Evolutionary conservation across 2,329 filamentous ascomycete genomes (phyloP).

Genomic region (Microsporum ferrugineum): DNA sequence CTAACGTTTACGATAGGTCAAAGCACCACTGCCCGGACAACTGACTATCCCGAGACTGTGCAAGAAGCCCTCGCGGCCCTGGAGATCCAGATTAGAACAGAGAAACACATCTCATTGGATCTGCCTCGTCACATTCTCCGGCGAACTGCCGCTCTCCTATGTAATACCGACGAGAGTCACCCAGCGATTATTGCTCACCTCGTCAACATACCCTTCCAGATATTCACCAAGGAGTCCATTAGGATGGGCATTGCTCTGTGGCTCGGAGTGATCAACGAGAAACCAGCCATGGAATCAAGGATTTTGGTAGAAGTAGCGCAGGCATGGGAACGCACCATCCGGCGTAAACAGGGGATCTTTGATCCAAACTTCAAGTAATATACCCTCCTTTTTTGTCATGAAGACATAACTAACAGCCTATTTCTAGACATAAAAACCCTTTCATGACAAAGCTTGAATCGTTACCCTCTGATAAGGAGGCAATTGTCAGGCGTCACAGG

Average conservation of each 20-base stretch:
- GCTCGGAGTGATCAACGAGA: constrained; percentile 95
- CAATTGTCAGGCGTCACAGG: constrained; percentile 64
- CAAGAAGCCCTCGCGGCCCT: constrained; percentile 10
- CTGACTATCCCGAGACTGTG: constrained; percentile 3
- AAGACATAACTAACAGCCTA: neutral
- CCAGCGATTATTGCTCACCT: constrained; percentile 73
- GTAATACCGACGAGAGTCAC: constrained; percentile 62
- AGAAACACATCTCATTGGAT: constrained; percentile 57
- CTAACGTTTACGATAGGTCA: neutral
- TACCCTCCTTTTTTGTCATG: neutral
- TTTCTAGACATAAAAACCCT: constrained; percentile 56
- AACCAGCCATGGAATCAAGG: constrained; percentile 73
- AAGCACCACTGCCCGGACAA: neutral
- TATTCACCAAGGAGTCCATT: constrained; percentile 91
- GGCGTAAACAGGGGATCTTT: constrained; percentile 70
- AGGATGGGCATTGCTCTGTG: constrained; percentile 91
- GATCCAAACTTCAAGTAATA: constrained; percentile 54
- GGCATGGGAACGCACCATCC: constrained; percentile 79
- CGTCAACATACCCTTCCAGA: constrained; percentile 80
- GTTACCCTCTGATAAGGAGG: constrained; percentile 72
- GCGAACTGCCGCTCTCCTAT: constrained; percentile 75
- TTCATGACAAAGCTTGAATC: constrained; percentile 90
- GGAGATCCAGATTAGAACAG: constrained; percentile 43
- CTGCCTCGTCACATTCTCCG: constrained; percentile 74
- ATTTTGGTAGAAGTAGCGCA: constrained; percentile 78